A percentile compares a stretch with the other conserved stretches of the same genome.
These are phyloP conservation scores for Galeopsis tetrahit DNA, from an alignment of 257 asterid genomes.

Conservation along the genomic window DNA sequence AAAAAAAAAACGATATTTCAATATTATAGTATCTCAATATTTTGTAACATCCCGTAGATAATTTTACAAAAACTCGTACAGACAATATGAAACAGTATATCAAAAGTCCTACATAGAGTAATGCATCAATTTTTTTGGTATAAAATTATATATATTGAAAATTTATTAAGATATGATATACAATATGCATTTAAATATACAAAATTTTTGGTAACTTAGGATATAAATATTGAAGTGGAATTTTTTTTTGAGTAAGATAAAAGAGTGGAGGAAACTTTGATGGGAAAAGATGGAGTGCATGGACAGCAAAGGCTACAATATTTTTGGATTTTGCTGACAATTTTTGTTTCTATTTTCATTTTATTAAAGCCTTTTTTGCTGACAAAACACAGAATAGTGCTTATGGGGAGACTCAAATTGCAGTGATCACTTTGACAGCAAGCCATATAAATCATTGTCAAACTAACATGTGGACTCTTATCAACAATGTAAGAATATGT, in stretches of 20 bases:
- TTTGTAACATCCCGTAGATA: no score
- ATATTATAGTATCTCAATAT: no score
- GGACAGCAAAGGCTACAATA: constrained; percentile 36
- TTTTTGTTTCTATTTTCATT: background rate
- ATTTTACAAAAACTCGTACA: no score
- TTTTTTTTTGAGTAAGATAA: background rate
- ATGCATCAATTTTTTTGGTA: no score
- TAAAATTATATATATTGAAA: no score
- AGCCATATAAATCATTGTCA: constrained; percentile 15
- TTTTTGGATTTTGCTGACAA: constrained; percentile 25
- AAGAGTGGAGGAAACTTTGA: constrained; percentile 22
- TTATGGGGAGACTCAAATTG: constrained; percentile 22
- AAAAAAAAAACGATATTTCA: no score
- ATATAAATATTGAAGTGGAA: background rate
- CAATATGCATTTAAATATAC: no score
- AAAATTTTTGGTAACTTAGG: background rate
- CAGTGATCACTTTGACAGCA: constrained; percentile 37
- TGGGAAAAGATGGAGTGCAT: constrained; percentile 29
- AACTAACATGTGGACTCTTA: background rate
- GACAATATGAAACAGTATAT: no score
- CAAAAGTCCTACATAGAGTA: no score
- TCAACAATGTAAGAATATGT: constrained; percentile 18
- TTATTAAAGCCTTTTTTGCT: background rate
- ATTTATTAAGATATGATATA: no score
- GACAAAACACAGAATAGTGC: constrained; percentile 19